Conservation (phyloP, 371 early-diverging fungal species). For the Mucor circinelloides region DNA sequence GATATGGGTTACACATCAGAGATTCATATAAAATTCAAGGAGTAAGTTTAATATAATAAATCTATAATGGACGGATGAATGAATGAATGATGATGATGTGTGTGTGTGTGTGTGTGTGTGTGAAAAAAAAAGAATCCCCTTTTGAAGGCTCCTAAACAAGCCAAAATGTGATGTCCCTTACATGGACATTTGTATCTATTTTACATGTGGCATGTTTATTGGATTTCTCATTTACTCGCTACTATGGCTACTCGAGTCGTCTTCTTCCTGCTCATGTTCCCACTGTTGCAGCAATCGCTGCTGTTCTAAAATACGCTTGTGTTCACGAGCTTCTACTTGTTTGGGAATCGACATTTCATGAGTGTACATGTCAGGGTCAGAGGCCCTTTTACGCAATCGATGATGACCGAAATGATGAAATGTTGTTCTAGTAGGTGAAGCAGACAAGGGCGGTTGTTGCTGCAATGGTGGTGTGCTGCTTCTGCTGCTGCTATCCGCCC, state of each 20-base stretch:
- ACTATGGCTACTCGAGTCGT: neutral
- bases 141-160: neutral
- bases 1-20: neutral
- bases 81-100: neutral
- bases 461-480: neutral
- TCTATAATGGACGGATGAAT: neutral
- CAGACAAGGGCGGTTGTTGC: neutral
- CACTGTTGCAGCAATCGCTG: neutral
- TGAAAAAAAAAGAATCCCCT: neutral
- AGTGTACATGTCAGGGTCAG: conserved; percentile 9
- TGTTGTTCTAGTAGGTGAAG: neutral
- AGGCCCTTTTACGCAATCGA: conserved; percentile 7
- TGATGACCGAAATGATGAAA: neutral
- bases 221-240: neutral
- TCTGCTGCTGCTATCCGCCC: neutral
- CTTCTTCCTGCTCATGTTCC: neutral
- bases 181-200: neutral
- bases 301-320: neutral
- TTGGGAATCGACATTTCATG: conserved; percentile 13
- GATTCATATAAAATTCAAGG: conserved; percentile 3
- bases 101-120: neutral
- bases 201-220: neutral
- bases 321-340: conserved; percentile 19
- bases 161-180: neutral
- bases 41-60: neutral